Evolutionary conservation across 2,329 filamentous ascomycete species (phyloP), one percentile per base, ranked within the genome.

Genomic region (Whalleya microplaca): DNA sequence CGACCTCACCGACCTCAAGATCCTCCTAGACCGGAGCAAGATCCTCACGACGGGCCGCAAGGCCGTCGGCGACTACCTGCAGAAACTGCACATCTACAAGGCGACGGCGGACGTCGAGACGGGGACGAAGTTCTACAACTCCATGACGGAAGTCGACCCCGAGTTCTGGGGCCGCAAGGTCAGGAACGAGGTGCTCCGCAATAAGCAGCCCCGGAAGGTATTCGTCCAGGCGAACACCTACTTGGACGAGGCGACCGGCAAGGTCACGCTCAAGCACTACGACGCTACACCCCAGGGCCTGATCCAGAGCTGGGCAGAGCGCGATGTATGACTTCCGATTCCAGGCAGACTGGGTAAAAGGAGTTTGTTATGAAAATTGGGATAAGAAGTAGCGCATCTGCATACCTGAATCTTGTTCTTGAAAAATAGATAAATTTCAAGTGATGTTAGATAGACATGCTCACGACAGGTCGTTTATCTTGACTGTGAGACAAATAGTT

Each of bases 221-320:
- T 97, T 96, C 77, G 92, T 97, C 51, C 93, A 97, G 78, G 92
- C 91, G 57, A 98, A 96, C 74, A 97, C 94, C 0, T 82, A 87
- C 54, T 70, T 95, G 41, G 85, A 89, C 59, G 82, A 85, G 71
- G 76, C 82, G 12, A 84, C 82, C 0, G 91, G 89, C 55, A 84
- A 87, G 71, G 90, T 96, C 27, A 82, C 80, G 14, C 75, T 96
- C 73, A 90, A 88, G 77, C 92, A 97, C 76, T 97, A 97, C 74
- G 91, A 96, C 65, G 83, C 92, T 1, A 90, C 85, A 5, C 78
- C 88, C 6, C 84, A 90, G 72, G 93, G 93, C 5, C 87, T 98
- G 79, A 88, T 96, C 59, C 82, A 91, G 79, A 95, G 91, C 74
- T 96, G 85, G 80, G 88, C 81, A 2, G 90, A 92, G 66, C 79